A percentile compares a stretch with the other conserved stretches of the same genome.
Evolutionary conservation across 176 grass and related monocot species (phyloP).

Genomic region (Luzula sylvatica): DNA sequence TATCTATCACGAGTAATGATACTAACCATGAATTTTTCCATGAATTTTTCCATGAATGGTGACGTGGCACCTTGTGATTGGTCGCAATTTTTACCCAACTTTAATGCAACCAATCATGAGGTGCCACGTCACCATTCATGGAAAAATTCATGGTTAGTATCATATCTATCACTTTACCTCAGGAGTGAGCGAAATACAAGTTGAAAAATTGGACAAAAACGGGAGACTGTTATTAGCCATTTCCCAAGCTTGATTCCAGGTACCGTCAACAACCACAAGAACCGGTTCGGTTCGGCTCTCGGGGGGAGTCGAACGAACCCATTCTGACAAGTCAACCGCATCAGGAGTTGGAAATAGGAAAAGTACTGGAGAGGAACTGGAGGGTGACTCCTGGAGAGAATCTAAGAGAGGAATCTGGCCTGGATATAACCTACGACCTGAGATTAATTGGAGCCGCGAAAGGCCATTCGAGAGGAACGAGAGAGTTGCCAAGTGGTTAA

Average conservation of each 20-base stretch:
- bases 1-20: too few species aligned
- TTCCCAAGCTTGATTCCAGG: slow-evolving; percentile 17
- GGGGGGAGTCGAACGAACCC: slow-evolving; percentile 4
- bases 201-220: slow-evolving; percentile 14
- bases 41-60: too few species aligned
- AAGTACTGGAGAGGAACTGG: slow-evolving; percentile 16
- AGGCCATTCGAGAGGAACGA: slow-evolving; percentile 12
- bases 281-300: slow-evolving; percentile 10
- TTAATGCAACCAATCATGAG: too few species aligned
- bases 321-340: slow-evolving; percentile 11
- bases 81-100: too few species aligned
- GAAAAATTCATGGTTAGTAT: too few species aligned
- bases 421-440: slow-evolving; percentile 1
- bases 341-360: slow-evolving; percentile 13
- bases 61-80: too few species aligned
- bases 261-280: slow-evolving; percentile 11
- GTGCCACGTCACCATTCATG: too few species aligned
- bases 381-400: slow-evolving; percentile 2
- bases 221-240: slow-evolving; percentile 21
- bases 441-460: slow-evolving; percentile 3
- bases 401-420: slow-evolving; percentile 10
- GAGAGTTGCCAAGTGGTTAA: slow-evolving; percentile 10
- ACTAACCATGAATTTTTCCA: too few species aligned
- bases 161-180: not conserved
- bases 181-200: slow-evolving; percentile 3